phyloP scores from a whole-genome alignment of 257 asterid genomes.

The Solanum piurae region DNA sequence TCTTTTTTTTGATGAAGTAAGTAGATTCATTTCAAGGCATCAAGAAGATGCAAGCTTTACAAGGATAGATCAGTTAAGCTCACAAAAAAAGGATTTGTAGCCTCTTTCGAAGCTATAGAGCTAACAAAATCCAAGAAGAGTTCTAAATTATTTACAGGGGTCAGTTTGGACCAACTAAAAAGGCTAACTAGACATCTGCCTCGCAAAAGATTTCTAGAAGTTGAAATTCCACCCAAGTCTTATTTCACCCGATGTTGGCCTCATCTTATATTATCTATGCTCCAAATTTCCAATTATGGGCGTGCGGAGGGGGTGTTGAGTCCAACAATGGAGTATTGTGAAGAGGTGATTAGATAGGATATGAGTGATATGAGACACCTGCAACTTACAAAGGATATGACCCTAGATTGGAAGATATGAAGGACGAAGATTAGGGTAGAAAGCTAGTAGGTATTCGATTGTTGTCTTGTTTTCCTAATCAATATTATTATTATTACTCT shows the following conservation, averaged over 20 bases:
- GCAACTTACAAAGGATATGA: background rate
- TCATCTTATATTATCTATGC: background rate
- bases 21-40: too few species aligned
- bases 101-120: too few species aligned
- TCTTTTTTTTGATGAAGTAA: too few species aligned
- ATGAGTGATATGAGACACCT: background rate
- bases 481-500: background rate
- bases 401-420: background rate
- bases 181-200: too few species aligned
- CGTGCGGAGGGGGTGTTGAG: background rate
- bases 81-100: too few species aligned
- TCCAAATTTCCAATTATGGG: background rate
- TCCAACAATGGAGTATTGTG: background rate
- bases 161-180: too few species aligned
- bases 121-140: too few species aligned
- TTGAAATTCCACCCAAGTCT: background rate
- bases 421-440: background rate
- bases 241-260: background rate
- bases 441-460: background rate
- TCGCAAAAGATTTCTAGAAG: too few species aligned
- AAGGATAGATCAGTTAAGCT: too few species aligned
- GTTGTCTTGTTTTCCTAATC: background rate
- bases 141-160: too few species aligned
- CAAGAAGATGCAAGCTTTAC: too few species aligned
- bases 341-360: background rate